A percentile compares a stretch with the other conserved stretches of the same genome.
phyloP scores from a whole-genome alignment of 805 yeast genomes.

The Yarrowia yakushimensis region DNA sequence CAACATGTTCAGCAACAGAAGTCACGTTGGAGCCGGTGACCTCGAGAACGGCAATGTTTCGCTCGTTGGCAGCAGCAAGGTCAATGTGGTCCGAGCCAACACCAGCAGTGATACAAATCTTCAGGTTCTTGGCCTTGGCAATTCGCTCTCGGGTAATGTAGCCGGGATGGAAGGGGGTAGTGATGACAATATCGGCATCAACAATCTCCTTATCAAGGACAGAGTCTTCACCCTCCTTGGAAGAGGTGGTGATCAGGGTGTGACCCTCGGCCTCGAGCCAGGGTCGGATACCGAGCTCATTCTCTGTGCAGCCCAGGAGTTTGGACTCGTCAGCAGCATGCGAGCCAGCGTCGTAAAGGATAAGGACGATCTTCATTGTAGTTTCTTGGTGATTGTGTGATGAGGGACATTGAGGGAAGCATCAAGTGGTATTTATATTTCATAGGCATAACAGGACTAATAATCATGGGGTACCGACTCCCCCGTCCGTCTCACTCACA shows the following conservation, averaged over 20 bases:
- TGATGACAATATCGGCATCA: constrained; percentile 72
- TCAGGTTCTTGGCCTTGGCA: constrained; percentile 39
- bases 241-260: constrained; percentile 58
- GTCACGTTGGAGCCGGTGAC: constrained; percentile 52
- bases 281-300: constrained; percentile 65
- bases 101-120: constrained; percentile 49
- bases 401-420: background rate
- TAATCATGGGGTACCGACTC: background rate
- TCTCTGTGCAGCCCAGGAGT: constrained; percentile 68
- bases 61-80: constrained; percentile 42
- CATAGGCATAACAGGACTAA: too few species aligned
- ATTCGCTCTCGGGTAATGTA: constrained; percentile 61
- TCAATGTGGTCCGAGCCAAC: constrained; percentile 61
- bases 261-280: constrained; percentile 68
- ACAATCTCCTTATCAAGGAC: constrained; percentile 60
- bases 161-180: constrained; percentile 82
- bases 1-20: constrained; percentile 56
- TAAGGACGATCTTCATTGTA: constrained; percentile 48
- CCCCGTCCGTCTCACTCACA: background rate
- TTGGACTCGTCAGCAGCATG: constrained; percentile 60
- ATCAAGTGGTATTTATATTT: background rate
- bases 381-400: background rate
- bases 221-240: constrained; percentile 61
- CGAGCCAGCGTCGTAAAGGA: constrained; percentile 54
- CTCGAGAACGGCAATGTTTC: constrained; percentile 49